phyloP scores from a whole-genome alignment of 2,329 filamentous ascomycete genomes.

The Stagonosporopsis vannaccii region DNA sequence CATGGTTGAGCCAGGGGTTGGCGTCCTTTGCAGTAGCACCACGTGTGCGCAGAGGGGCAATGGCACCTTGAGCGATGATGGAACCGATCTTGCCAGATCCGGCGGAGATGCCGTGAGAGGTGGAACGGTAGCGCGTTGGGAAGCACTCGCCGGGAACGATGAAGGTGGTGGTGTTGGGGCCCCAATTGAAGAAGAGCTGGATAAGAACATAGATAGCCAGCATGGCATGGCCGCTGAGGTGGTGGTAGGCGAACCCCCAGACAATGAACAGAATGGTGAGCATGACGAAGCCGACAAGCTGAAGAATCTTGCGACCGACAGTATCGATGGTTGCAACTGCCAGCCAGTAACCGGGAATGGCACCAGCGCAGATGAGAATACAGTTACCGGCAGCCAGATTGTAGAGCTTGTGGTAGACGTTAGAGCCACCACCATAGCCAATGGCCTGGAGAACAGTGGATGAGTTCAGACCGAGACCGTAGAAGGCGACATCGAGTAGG shows the following conservation, averaged over 20 bases:
- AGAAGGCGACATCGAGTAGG: constrained; percentile 65
- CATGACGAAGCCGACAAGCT: constrained; percentile 42
- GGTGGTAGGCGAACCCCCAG: constrained; percentile 48
- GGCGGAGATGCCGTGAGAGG: constrained; percentile 59
- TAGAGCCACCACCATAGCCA: constrained; percentile 68
- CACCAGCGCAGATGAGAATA: constrained; percentile 78
- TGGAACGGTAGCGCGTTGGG: constrained; percentile 58
- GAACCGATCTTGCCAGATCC: constrained; percentile 58
- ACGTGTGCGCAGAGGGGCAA: constrained; percentile 59
- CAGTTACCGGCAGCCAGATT: constrained; percentile 80
- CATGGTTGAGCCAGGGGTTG: constrained; percentile 72
- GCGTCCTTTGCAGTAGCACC: constrained; percentile 56
- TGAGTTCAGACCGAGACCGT: constrained; percentile 74
- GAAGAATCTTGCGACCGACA: constrained; percentile 62
- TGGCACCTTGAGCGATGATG: constrained; percentile 58
- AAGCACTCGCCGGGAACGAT: constrained; percentile 61
- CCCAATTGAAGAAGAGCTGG: constrained; percentile 62
- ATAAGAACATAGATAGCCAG: constrained; percentile 57
- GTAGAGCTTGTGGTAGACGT: constrained; percentile 73
- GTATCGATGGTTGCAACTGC: constrained; percentile 66
- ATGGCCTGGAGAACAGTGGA: constrained; percentile 74
- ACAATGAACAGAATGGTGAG: constrained; percentile 47
- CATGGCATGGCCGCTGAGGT: constrained; percentile 49
- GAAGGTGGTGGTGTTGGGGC: constrained; percentile 60
- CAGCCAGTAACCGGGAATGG: constrained; percentile 81